phyloP scores from a whole-genome alignment of 108 stramenopile genomes.

The Discostella stelligeroides region DNA sequence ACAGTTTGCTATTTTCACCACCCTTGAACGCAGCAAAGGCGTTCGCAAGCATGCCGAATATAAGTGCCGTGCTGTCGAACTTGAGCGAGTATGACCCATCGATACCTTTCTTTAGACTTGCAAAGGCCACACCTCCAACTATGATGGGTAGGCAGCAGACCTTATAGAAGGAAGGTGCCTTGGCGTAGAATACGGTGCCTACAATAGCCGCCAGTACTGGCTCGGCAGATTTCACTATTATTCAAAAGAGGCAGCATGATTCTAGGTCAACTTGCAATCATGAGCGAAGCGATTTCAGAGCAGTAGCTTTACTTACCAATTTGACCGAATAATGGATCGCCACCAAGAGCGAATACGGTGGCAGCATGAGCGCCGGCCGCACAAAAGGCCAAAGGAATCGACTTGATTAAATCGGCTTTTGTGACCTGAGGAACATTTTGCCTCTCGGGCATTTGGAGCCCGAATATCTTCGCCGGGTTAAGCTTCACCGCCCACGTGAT shows the following conservation, averaged over 20 bases:
- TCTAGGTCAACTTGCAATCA: background rate
- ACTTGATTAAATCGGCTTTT: constrained; percentile 45
- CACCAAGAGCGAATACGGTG: constrained; percentile 60
- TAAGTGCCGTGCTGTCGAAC: constrained; percentile 55
- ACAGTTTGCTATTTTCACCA: constrained; percentile 58
- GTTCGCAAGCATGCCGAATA: constrained; percentile 62
- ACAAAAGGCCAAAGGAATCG: constrained; percentile 55
- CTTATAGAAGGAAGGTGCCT: constrained; percentile 55
- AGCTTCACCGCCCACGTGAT: constrained; percentile 52
- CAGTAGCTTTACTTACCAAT: constrained; percentile 16
- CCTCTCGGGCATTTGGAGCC: constrained; percentile 44
- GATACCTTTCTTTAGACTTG: constrained; percentile 55
- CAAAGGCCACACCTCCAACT: constrained; percentile 61
- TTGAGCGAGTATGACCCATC: constrained; percentile 57
- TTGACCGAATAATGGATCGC: constrained; percentile 62
- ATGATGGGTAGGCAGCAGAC: constrained; percentile 57
- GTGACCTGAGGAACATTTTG: constrained; percentile 48
- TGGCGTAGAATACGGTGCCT: constrained; percentile 53
- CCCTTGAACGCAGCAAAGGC: constrained; percentile 64
- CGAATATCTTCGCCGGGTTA: constrained; percentile 53
- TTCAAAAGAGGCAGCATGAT: no score
- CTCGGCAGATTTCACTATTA: constrained; percentile 58
- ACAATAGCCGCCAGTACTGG: constrained; percentile 57
- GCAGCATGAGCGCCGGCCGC: constrained; percentile 56
- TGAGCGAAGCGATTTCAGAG: background rate